Evolutionary conservation across 768 basidiomycete genomes (phyloP), one percentile per base, ranked within the genome.

Genomic region (Mycena pura): DNA sequence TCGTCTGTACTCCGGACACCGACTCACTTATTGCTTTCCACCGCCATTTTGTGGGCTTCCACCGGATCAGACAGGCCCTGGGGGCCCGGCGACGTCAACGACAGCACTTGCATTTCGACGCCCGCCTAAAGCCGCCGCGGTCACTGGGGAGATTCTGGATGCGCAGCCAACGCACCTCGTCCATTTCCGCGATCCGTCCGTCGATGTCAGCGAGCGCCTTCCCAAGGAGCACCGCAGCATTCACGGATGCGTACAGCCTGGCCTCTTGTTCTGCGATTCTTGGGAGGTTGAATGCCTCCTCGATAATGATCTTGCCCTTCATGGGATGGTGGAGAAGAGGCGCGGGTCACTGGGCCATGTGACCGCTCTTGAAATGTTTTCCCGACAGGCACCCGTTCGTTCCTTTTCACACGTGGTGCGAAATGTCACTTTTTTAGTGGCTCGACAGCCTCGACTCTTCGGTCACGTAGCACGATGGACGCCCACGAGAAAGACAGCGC

Each of bases 271-370:
- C 62, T 0, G 66, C 66, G 2, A 67, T 39, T 3, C 56, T 49
- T 1, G 63, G 63, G 17, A 67, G 62, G 38, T 67, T 67, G 56
- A 57, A 67, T 13, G 66, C 66, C 43, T 67, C 66, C 19, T 67
- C 66, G 25, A 67, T 59, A 38, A 67, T 67, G 28, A 67, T 62
- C 28, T 67, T 67, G 63, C 66, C 66, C 41, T 61, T 62, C 66
- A 67, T 67, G 13, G 32, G 27, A 24, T 15, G 5, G 28, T 6
- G 19, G 34, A 47, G 54, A 17, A 19, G 14, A 38, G 28, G 6
- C 6, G 44, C 17, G 52, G 47, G 54, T 10, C 13, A 25, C 1
- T n/a, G n/a, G n/a, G n/a, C n/a, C n/a, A n/a, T n/a, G n/a, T n/a
- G n/a, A n/a, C n/a, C n/a, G n/a, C n/a, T n/a, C n/a, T n/a, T n/a